Evolutionary conservation across 2,329 filamentous ascomycete genomes (phyloP), one percentile per base, ranked within the genome.

Genomic region (Arachnomyces sp.): DNA sequence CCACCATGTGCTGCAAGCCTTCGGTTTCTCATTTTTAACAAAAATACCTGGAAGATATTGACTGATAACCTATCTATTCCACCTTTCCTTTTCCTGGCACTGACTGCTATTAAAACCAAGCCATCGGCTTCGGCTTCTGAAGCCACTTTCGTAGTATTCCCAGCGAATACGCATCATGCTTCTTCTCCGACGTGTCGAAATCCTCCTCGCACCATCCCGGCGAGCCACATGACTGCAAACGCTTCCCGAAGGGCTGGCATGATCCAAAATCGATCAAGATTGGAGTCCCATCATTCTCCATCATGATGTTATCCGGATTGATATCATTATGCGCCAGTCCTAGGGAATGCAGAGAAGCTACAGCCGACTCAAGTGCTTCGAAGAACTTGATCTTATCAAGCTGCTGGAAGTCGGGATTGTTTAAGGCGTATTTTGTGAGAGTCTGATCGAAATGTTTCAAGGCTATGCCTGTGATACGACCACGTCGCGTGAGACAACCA

Each of bases 261-360:
- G 39, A 47, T 3, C 42, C 51, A 40, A 55, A 56, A 31, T 57
- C 52, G 34, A 55, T 53, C 30, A 58, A 38, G n/a, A 56, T 42
- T 9, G 52, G 50, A 39, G 45, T 45, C 7, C 46, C 50, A 21
- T 49, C 38, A 15, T 45, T 43, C n/a, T n/a, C n/a, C 9, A 57
- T 33, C 43, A 57, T 46, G 36, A 57, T 47, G 34, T 57, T 59
- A 17, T 42, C 12, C 8, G 55, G 52, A 28, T 45, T 52, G 36
- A 57, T 45, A 42, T 57, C 52, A 38, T 57, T 57, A 33, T 57
- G 53, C 7, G 53, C 54, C 28, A 52, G 41, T 4, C 55, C 55
- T 35, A 51, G 44, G 7, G 37, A 43, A 42, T 57, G 52, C 18
- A 56, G 42, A 34, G 53, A 39, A 31, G 41, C 18, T 8, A 56